These are phyloP conservation scores for Phoma sp. DNA, from an alignment of 2,329 filamentous ascomycete species.

Conservation along the genomic window DNA sequence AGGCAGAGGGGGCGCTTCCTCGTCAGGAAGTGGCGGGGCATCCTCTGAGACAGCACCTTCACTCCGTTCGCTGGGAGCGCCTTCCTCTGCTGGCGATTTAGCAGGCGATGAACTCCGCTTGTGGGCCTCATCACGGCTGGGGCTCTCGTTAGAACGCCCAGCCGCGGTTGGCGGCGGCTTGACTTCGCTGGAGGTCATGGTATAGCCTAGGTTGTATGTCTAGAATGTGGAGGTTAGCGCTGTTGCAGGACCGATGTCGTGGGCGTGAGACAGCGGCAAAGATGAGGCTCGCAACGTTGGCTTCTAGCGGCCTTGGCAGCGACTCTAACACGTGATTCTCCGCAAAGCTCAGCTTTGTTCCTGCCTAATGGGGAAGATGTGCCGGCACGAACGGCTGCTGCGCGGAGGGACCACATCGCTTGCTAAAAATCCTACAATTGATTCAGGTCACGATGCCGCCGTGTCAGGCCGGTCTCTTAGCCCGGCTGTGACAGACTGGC, in stretches of 20 bases:
- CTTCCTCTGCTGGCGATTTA: conserved; percentile 8
- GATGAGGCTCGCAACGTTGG: conserved; percentile 13
- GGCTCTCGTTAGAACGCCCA: conserved; percentile 16
- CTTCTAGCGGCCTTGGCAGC: conserved; percentile 8
- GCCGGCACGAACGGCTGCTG: background rate
- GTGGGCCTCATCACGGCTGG: conserved; percentile 13
- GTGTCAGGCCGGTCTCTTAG: background rate
- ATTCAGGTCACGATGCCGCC: background rate
- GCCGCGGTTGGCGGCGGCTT: conserved; percentile 18
- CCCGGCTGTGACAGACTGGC: conserved; percentile 1
- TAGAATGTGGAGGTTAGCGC: conserved; percentile 25
- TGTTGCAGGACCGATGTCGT: conserved; percentile 11
- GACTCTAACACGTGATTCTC: conserved; percentile 7
- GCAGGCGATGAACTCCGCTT: conserved; percentile 16
- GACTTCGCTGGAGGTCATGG: conserved; percentile 27
- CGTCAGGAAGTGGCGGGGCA: conserved; percentile 36
- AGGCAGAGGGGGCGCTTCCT: conserved; percentile 51
- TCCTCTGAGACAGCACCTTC: conserved; percentile 15
- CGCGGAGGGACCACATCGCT: conserved; percentile 7
- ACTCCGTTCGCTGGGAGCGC: conserved; percentile 11
- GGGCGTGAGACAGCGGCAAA: conserved; percentile 6
- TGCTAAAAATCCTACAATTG: conserved; percentile 3
- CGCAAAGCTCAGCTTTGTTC: background rate
- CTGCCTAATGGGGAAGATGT: conserved; percentile 10
- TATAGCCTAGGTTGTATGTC: conserved; percentile 14